Conservation (phyloP, 2,329 filamentous ascomycete genomes). For the Plenodomus lindquistii region DNA sequence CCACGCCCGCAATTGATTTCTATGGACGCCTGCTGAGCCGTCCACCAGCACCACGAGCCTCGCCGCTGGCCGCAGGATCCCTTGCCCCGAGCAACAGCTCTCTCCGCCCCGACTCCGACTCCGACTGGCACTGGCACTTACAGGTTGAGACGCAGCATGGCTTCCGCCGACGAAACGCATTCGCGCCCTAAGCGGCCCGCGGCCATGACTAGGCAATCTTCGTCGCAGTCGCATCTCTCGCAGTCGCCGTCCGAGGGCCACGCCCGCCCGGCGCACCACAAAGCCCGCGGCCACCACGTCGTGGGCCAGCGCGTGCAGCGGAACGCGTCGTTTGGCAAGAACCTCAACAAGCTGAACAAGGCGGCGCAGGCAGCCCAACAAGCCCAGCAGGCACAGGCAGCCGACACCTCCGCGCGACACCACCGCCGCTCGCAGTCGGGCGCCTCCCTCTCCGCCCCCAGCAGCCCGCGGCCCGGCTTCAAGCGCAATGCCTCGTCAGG, state of each 20-base stretch:
- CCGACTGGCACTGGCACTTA: conserved; percentile 12
- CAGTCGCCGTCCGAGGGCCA: conserved; percentile 44
- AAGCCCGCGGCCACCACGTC: conserved; percentile 46
- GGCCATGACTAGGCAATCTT: conserved; percentile 43
- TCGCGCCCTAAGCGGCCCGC: conserved; percentile 43
- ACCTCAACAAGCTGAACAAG: conserved; percentile 48
- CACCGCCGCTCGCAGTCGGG: conserved; percentile 46
- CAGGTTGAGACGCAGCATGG: conserved; percentile 37
- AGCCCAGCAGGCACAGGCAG: conserved; percentile 24
- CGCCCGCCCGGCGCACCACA: conserved; percentile 32
- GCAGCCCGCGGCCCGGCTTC: conserved; percentile 45
- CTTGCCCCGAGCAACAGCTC: conserved; percentile 7
- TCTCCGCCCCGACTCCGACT: background rate
- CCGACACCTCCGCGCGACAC: conserved; percentile 35
- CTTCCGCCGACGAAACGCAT: conserved; percentile 38
- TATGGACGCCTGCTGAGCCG: conserved; percentile 26
- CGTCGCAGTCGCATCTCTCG: conserved; percentile 42
- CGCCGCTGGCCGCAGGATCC: conserved; percentile 12
- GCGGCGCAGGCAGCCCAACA: conserved; percentile 26
- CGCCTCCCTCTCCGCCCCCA: conserved; percentile 39
- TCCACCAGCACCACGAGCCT: conserved; percentile 18
- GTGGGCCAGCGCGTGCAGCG: conserved; percentile 47
- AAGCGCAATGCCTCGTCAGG: conserved; percentile 50
- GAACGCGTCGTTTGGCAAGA: conserved; percentile 48
- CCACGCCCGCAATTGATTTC: conserved; percentile 35